Base-by-base conservation (phyloP, 495 filamentous ascomycete species). In the Friedmanniomyces simplex region DNA sequence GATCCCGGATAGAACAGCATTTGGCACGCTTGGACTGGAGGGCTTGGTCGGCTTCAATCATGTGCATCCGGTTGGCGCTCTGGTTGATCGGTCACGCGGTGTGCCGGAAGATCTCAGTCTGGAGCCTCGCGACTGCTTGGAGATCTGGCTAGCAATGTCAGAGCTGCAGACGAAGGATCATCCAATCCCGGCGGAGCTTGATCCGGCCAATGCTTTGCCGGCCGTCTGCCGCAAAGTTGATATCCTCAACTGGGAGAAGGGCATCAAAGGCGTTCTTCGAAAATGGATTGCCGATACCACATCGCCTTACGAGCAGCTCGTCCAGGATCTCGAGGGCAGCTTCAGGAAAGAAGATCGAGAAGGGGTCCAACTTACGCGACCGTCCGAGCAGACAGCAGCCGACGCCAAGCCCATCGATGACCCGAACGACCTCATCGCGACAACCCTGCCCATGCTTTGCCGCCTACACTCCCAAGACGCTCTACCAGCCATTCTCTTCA, bases 401-500 rank as follows among this genome's bases (percentile, higher is more conserved):
- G 39, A 60, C 36, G 47, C 25, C 5, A 26, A 32, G 21, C 32
- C 36, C 14, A 32, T 60, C 16, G 24, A 65, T 43, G 61, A 69
- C 18, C 22, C 59, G 4, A 52, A 67, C 43, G 39, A 70, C 46
- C 57, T 83, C 12, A 59, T 70, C 6, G 49, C 67, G 4, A 79
- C 75, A 5, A 80, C 78, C 2, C 71, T 89, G 21, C 78, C 82
- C 0, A 65, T 89, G 32, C 72, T 88, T 0, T 72, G 68, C 25
- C 75, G 80, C 14, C 76, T 91, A 0, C 79, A 88, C 50, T 68
- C 74, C 1, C 75, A 78, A 55, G 75, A 78, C 54, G 85, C 83
- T 1, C 73, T 91, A 5, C 87, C 87, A 0, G 86, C 84, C 0
- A 77, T 91, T 16, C 59, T 90, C 5, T 90, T 91, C 74, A 88